A percentile compares a stretch with the other conserved stretches of the same genome.
phyloP scores from a whole-genome alignment of 1,284 basidiomycete species.

The Malassezia restricta region DNA sequence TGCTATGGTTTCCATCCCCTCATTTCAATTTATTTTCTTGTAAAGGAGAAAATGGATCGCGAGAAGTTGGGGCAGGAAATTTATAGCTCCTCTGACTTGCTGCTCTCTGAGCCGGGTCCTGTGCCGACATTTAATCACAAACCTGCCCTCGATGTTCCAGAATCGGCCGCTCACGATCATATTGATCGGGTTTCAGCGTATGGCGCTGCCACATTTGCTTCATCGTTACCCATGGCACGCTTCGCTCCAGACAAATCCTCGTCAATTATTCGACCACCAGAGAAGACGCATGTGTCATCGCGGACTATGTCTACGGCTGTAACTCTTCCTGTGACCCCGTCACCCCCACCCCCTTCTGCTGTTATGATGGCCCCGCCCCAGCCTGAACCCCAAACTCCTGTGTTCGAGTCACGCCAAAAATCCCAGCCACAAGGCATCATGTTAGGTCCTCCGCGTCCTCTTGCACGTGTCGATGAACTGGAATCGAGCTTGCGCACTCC shows the following conservation, averaged over 20 bases:
- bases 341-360: slow-evolving; percentile 13
- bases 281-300: slow-evolving; percentile 30
- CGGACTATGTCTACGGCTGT: slow-evolving; percentile 9
- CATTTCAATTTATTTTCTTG: slow-evolving; percentile 89
- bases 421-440: slow-evolving; percentile 34
- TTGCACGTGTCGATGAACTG: slow-evolving; percentile 40
- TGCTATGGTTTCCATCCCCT: slow-evolving; percentile 86
- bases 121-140: background rate
- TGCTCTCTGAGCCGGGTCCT: background rate
- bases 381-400: slow-evolving; percentile 24
- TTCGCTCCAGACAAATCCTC: slow-evolving; percentile 39
- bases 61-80: slow-evolving; percentile 48
- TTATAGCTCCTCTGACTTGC: slow-evolving; percentile 2
- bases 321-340: slow-evolving; percentile 7
- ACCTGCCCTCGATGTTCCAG: background rate
- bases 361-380: slow-evolving; percentile 1
- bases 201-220: background rate
- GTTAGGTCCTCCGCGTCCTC: slow-evolving; percentile 37
- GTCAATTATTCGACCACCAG: slow-evolving; percentile 36
- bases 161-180: background rate
- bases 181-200: background rate
- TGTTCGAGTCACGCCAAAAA: slow-evolving; percentile 44
- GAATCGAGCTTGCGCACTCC: slow-evolving; percentile 12
- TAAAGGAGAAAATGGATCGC: slow-evolving; percentile 84
- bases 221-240: background rate